Conservation (phyloP, 1,139 yeast genomes). For the Petasospora fabianii region DNA sequence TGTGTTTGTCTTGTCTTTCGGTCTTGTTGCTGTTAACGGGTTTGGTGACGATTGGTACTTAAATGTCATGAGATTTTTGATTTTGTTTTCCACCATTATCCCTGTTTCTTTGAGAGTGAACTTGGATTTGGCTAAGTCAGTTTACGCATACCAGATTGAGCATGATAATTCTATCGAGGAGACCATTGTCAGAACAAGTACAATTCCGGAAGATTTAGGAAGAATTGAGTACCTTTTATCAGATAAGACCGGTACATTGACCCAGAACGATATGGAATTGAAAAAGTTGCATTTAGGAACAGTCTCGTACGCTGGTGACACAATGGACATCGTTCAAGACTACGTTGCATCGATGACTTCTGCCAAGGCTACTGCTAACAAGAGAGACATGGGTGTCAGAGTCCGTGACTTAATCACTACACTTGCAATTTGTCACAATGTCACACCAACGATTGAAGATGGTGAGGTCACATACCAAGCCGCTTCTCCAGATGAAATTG, state of each 20-base stretch:
- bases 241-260: conserved; percentile 96
- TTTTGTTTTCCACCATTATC: conserved; percentile 89
- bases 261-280: conserved; percentile 98
- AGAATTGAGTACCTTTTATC: conserved; percentile 87
- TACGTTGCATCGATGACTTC: conserved; percentile 40
- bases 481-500: conserved; percentile 97
- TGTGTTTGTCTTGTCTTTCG: conserved; percentile 74
- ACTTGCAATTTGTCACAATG: conserved; percentile 91
- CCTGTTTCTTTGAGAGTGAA: conserved; percentile 95
- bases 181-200: conserved; percentile 92
- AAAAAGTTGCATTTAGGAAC: conserved; percentile 89
- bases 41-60: conserved; percentile 80
- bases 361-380: conserved; percentile 35
- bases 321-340: conserved; percentile 82
- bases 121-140: conserved; percentile 91
- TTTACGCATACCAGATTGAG: conserved; percentile 93
- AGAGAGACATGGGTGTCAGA: conserved; percentile 62
- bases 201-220: conserved; percentile 97
- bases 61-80: conserved; percentile 84
- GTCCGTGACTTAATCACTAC: conserved; percentile 81
- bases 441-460: conserved; percentile 79
- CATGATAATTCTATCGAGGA: conserved; percentile 77
- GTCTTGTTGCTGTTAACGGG: conserved; percentile 77
- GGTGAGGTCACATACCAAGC: conserved; percentile 82
- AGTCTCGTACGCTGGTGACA: conserved; percentile 87